phyloP scores from a whole-genome alignment of 2,329 filamentous ascomycete genomes.

The Monilinia vaccinii-corymbosi region DNA sequence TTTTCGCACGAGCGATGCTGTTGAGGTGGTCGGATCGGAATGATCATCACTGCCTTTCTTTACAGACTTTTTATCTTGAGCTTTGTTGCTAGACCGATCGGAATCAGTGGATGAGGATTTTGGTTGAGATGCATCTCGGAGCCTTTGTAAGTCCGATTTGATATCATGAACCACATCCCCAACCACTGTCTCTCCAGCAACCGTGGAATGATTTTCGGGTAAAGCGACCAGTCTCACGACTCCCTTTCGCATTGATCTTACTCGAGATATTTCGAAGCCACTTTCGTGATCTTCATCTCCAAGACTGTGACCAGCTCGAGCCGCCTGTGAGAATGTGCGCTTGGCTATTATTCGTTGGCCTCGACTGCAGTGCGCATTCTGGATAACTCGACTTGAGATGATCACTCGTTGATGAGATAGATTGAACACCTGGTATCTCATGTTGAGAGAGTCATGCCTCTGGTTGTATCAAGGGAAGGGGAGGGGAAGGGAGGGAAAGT shows the following conservation, averaged over 20 bases:
- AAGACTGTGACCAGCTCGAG: not conserved
- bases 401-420: not conserved
- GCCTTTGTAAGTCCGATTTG: not conserved
- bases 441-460: not conserved
- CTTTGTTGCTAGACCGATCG: not conserved
- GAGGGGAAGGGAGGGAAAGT: not conserved
- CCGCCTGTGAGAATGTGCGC: not conserved
- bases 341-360: not conserved
- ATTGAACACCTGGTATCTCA: not conserved
- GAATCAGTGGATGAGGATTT: not conserved
- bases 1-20: not conserved
- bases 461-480: not conserved
- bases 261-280: not conserved
- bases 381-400: not conserved
- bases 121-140: not conserved
- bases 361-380: not conserved
- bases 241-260: not conserved
- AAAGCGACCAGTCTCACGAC: not conserved
- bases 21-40: not conserved
- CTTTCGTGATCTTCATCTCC: not conserved
- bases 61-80: not conserved
- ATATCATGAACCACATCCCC: not conserved
- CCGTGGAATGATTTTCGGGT: not conserved
- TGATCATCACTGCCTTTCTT: not conserved
- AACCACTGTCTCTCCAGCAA: not conserved